A percentile compares a stretch with the other conserved stretches of the same genome.
Conservation (phyloP, 1,139 yeast genomes). For the Pichia sp. region DNA sequence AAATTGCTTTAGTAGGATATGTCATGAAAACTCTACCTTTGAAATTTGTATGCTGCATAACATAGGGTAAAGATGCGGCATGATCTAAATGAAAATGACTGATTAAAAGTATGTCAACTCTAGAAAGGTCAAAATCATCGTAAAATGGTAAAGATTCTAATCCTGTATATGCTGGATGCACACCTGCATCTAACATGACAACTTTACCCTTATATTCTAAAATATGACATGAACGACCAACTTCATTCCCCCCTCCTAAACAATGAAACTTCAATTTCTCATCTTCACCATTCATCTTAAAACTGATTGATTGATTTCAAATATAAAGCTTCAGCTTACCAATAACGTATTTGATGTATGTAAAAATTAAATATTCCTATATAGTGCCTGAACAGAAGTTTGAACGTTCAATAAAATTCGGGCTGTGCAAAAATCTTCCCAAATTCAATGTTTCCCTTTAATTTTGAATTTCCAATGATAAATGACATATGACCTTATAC, state of each 20-base stretch:
- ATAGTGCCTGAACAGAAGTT: too few species aligned
- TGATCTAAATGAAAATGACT: conserved; percentile 97
- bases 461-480: too few species aligned
- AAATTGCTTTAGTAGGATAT: conserved; percentile 96
- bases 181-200: conserved; percentile 97
- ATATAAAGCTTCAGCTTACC: too few species aligned
- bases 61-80: conserved; percentile 95
- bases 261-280: conserved; percentile 54
- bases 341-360: too few species aligned
- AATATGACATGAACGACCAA: conserved; percentile 93
- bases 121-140: conserved; percentile 86
- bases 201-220: conserved; percentile 89
- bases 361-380: too few species aligned
- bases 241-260: conserved; percentile 99
- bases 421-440: too few species aligned
- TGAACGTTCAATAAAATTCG: too few species aligned
- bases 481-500: too few species aligned
- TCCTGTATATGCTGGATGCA: conserved; percentile 92
- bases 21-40: conserved; percentile 97
- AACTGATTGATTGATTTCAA: too few species aligned
- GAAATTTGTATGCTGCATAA: conserved; percentile 93
- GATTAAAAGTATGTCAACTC: conserved; percentile 76
- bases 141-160: conserved; percentile 87
- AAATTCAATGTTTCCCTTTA: too few species aligned
- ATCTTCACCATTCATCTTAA: conserved; percentile 10